These are phyloP conservation scores for Clarireedia monteithiana DNA, from an alignment of 2,329 filamentous ascomycete species.

Conservation along the genomic window DNA sequence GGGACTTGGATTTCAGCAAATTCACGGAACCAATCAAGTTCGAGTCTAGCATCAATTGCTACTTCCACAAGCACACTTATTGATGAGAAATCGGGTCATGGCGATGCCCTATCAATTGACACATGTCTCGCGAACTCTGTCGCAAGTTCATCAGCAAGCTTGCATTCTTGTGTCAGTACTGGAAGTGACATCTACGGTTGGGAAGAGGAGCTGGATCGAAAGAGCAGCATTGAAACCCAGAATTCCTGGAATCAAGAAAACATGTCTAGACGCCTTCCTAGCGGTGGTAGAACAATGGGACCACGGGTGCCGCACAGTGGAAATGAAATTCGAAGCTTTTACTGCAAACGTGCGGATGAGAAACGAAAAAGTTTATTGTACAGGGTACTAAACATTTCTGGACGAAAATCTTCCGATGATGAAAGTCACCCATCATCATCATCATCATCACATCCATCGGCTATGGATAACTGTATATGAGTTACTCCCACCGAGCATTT, in stretches of 20 bases:
- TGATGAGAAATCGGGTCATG: slow-evolving; percentile 16
- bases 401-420: neutral
- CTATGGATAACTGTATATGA: neutral
- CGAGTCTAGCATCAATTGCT: slow-evolving; percentile 21
- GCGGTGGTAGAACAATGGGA: slow-evolving; percentile 16
- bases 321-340: slow-evolving; percentile 4
- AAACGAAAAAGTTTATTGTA: slow-evolving; percentile 25
- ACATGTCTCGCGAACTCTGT: slow-evolving; percentile 25
- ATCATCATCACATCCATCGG: neutral
- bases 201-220: slow-evolving; percentile 41
- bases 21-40: slow-evolving; percentile 19
- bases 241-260: slow-evolving; percentile 17
- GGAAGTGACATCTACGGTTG: slow-evolving; percentile 44
- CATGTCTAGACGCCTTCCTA: slow-evolving; percentile 14
- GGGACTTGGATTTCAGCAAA: slow-evolving; percentile 25
- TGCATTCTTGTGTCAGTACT: slow-evolving; percentile 21
- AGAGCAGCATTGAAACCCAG: slow-evolving; percentile 19
- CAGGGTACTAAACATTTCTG: slow-evolving; percentile 23
- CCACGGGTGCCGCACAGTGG: slow-evolving; percentile 10
- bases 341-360: slow-evolving; percentile 14
- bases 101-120: slow-evolving; percentile 18
- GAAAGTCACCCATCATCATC: neutral
- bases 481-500: neutral
- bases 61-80: slow-evolving; percentile 19
- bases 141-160: slow-evolving; percentile 27